Conservation (phyloP, 257 asterid genomes). For the Pogostemon cablin region DNA sequence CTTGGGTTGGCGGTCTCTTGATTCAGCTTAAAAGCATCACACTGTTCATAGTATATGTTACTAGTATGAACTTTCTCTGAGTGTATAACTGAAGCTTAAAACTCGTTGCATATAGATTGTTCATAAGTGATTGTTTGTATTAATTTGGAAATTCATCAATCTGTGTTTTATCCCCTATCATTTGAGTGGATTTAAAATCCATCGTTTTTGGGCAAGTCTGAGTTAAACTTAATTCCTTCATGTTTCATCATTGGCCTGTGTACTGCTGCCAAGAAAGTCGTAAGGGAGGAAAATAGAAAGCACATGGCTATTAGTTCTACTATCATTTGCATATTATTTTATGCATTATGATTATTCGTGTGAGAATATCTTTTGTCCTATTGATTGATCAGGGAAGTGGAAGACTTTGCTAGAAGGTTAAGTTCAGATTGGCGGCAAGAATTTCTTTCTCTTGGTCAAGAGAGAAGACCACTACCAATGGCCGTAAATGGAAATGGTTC, state of each 20-base stretch:
- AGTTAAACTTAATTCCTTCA: not conserved
- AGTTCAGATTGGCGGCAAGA: slow-evolving; percentile 97
- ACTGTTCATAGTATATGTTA: not conserved
- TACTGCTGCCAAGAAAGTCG: slow-evolving; percentile 12
- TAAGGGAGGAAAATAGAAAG: not conserved
- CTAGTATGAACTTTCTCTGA: not conserved
- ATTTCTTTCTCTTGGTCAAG: slow-evolving; percentile 76
- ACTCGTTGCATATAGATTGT: slow-evolving; percentile 6
- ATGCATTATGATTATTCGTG: not conserved
- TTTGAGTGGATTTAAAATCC: not conserved
- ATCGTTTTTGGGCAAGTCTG: not conserved
- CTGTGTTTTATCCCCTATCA: not conserved
- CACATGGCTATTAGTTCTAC: not conserved
- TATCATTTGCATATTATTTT: slow-evolving; percentile 7
- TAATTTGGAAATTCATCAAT: not conserved
- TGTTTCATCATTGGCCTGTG: slow-evolving; percentile 11
- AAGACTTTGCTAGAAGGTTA: slow-evolving; percentile 92
- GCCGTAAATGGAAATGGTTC: slow-evolving; percentile 72
- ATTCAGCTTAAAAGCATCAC: slow-evolving; percentile 4
- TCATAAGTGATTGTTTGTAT: not conserved
- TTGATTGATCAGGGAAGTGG: slow-evolving; percentile 84
- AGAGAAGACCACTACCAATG: slow-evolving; percentile 60
- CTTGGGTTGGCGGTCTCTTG: slow-evolving; percentile 14
- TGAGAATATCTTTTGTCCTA: slow-evolving; percentile 7
- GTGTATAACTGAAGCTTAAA: slow-evolving; percentile 14